phyloP scores from a whole-genome alignment of 805 yeast genomes.

The Kuraishia borneana region DNA sequence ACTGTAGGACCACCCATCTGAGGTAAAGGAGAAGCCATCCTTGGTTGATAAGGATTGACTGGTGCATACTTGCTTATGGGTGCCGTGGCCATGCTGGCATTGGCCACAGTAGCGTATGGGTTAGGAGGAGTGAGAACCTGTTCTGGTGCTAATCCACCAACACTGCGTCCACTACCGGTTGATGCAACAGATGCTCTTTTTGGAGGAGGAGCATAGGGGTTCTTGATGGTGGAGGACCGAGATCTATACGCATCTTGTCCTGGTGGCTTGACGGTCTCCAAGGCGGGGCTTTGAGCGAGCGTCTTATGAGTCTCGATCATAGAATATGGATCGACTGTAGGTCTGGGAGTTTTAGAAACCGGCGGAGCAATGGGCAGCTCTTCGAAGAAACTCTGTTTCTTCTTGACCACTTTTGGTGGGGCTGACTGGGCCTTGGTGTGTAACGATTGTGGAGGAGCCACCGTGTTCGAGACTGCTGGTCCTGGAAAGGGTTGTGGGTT shows the following conservation, averaged over 20 bases:
- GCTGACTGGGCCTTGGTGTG: conserved; percentile 5
- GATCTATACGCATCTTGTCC: neutral
- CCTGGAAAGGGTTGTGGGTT: too few species aligned
- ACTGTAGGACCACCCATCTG: too few species aligned
- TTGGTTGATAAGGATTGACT: neutral
- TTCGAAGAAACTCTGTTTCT: conserved; percentile 41
- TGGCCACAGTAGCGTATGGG: neutral
- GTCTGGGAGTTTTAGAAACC: conserved; percentile 4
- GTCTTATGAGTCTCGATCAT: conserved; percentile 6
- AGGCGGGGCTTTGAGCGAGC: neutral
- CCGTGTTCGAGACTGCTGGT: too few species aligned
- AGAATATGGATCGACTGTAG: conserved; percentile 6
- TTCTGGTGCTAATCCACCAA: neutral
- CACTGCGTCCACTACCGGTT: neutral
- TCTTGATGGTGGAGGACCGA: conserved; percentile 2
- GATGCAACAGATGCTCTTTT: neutral
- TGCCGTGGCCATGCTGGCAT: too few species aligned
- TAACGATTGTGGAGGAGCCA: too few species aligned
- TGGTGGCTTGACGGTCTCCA: too few species aligned
- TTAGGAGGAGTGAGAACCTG: conserved; percentile 1
- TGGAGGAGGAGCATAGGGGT: conserved; percentile 3
- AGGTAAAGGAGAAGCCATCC: too few species aligned
- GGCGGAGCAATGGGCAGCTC: conserved; percentile 37
- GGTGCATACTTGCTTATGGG: conserved; percentile 1
- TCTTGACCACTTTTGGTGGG: conserved; percentile 5